Evolutionary conservation across 1,284 basidiomycete species (phyloP), one percentile per base, ranked within the genome.

Genomic region (Cystobasidiaceae sp.): DNA sequence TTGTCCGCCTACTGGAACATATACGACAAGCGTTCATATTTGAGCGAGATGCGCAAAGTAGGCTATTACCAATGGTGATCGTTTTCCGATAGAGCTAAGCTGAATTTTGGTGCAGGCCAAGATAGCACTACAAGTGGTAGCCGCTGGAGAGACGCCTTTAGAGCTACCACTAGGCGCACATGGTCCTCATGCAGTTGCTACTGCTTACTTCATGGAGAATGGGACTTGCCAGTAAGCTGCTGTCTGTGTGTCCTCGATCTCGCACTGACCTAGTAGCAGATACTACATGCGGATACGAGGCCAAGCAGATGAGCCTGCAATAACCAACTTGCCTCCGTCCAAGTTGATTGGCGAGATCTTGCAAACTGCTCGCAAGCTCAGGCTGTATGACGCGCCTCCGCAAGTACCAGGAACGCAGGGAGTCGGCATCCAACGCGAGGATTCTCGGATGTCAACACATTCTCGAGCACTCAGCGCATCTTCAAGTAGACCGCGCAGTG

Each of bases 1-100:
- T 21, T 44, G 19, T 43, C 46, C 11, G 46, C 60, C 30, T 68
- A 61, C 52, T 62, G 46, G 48, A 68, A 58, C 56, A 32, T 68
- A 15, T 66, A 60, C 30, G 50, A 66, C 32, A 64, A 50, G 43
- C 34, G 48, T n/a, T 27, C 54, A 1, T 66, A 68, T 23, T 37
- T 60, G 7, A 44, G 32, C 15, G 64, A 62, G 27, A 23, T 37
- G 4, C 25, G 50, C 13, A 63, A 67, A 51, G 57, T 48, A 30
- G 3, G 57, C 3, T 58, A 17, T 25, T 45, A 4, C 23, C 48
- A n/a, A 11, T 30, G 5, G 15, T 33, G 57, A 8, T 11, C 13
- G 30, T 7, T 23, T 19, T 34, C 23, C 11, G 15, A 23, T 23
- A 19, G 21, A 25, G 45, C 23, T 48, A 11, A 17, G 8, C 7